Evolutionary conservation across 306 rosid species (phyloP), one percentile per base, ranked within the genome.

Genomic region (Pyrus betulifolia): DNA sequence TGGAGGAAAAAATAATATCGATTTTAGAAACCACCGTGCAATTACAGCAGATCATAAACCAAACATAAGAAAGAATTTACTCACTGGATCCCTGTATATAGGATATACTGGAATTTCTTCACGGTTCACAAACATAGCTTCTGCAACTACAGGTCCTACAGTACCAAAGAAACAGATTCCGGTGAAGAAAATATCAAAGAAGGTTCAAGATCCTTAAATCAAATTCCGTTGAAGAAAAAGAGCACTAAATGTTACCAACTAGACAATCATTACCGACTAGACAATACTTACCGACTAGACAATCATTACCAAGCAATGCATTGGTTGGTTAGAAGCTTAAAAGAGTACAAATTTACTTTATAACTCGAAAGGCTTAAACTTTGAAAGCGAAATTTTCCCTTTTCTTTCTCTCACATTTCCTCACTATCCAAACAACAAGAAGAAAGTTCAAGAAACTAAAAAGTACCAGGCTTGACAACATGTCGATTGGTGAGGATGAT

Each of bases 101-200:
- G 98, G 97, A 79, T 88, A 90, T 70, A 94, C 91, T 6, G 98
- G 95, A 85, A 94, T 89, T 81, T 94, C 98, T 89, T 94, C 98
- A 1, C 97, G 96, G 77, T 92, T 92, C 80, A 95, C 80, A 76
- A 95, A 95, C 97, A 88, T 92, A 17, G 97, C 98, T 67, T 95
- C 98, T 0, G 96, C 97, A 66, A 95, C 96, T 14, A 95, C 97
- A 67, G 98, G 98, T 72, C 98, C 98, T 95, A 67, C 82, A 81
- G 76, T 88, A 85, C 79, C 81, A 87, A 80, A 57, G 52, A 68
- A 52, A 54, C 17, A 4, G 11, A 58, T 1, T 27, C n/a, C n/a
- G 27, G 27, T n/a, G n/a, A n/a, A n/a, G 62, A 15, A 13, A 8
- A 78, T 21, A 75, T 33, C 59, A 67, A 51, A 38, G 38, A 22